These are phyloP conservation scores for Podospora australis DNA, from an alignment of 495 filamentous ascomycete genomes.

Conservation along the genomic window DNA sequence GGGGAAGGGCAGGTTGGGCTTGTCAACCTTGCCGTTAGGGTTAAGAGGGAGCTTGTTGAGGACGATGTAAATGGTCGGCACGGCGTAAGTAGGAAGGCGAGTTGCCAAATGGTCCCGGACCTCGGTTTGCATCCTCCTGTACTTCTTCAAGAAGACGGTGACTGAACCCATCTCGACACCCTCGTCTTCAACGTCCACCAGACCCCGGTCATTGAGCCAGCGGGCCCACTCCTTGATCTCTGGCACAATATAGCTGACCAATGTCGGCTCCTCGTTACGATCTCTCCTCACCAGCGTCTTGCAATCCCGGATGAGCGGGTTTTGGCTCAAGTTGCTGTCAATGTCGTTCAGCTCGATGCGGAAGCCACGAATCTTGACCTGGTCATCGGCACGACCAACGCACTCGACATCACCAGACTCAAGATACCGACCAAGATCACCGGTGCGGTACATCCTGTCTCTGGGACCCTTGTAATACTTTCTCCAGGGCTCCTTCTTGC, in stretches of 20 bases:
- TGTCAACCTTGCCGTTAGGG: slow-evolving; percentile 93
- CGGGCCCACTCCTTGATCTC: slow-evolving; percentile 64
- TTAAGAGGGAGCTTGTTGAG: slow-evolving; percentile 80
- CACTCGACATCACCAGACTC: slow-evolving; percentile 69
- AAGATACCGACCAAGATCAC: slow-evolving; percentile 72
- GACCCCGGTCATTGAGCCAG: slow-evolving; percentile 54
- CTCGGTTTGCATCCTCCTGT: slow-evolving; percentile 64
- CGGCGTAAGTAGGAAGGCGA: slow-evolving; percentile 73
- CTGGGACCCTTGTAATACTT: slow-evolving; percentile 74
- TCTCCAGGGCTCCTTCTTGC: slow-evolving; percentile 62
- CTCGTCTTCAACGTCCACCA: slow-evolving; percentile 44
- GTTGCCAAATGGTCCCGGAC: slow-evolving; percentile 67
- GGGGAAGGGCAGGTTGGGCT: slow-evolving; percentile 84
- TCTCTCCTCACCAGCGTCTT: slow-evolving; percentile 82
- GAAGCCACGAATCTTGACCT: slow-evolving; percentile 95
- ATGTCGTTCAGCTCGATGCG: slow-evolving; percentile 93
- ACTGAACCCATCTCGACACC: slow-evolving; percentile 40
- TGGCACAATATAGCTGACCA: slow-evolving; percentile 90
- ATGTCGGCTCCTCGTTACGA: slow-evolving; percentile 79
- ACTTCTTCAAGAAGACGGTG: slow-evolving; percentile 49
- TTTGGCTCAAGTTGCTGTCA: slow-evolving; percentile 72
- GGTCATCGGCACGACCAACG: slow-evolving; percentile 76
- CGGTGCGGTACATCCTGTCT: slow-evolving; percentile 80
- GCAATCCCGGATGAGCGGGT: slow-evolving; percentile 78
- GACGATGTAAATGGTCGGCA: slow-evolving; percentile 72